A percentile compares a stretch with the other conserved stretches of the same genome.
Conservation (phyloP, 768 basidiomycete species). For the Termitomyces sp. region DNA sequence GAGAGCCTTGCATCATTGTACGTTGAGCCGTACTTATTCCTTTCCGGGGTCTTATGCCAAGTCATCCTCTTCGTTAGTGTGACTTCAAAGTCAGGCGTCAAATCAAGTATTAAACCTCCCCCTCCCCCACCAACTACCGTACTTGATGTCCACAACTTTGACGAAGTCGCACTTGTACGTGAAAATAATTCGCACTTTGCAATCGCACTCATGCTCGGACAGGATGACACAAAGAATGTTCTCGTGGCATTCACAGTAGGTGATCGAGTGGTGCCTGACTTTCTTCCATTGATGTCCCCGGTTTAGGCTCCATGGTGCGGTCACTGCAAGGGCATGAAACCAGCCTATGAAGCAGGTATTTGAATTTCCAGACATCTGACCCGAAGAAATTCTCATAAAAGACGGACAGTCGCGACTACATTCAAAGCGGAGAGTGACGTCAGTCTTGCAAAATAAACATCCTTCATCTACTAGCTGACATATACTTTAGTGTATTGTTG, state of each 20-base stretch:
- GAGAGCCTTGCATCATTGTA: slow-evolving; percentile 74
- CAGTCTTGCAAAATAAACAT: slow-evolving; percentile 15
- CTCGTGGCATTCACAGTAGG: slow-evolving; percentile 78
- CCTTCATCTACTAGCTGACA: neutral
- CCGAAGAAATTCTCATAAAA: neutral
- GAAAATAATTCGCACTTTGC: neutral
- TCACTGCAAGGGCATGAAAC: slow-evolving; percentile 92
- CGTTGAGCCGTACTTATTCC: slow-evolving; percentile 24
- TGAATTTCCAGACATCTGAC: neutral
- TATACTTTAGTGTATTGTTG: slow-evolving; percentile 68
- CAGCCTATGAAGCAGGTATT: slow-evolving; percentile 74
- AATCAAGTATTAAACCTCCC: slow-evolving; percentile 84
- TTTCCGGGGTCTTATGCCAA: neutral
- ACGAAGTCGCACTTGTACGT: slow-evolving; percentile 64
- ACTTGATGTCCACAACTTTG: slow-evolving; percentile 70
- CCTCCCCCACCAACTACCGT: slow-evolving; percentile 66
- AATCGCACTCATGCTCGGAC: neutral
- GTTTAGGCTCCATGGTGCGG: slow-evolving; percentile 78
- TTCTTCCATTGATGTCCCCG: slow-evolving; percentile 3
- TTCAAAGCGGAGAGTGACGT: slow-evolving; percentile 79
- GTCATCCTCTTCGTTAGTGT: slow-evolving; percentile 42
- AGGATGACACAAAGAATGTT: slow-evolving; percentile 75
- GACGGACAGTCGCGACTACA: slow-evolving; percentile 56
- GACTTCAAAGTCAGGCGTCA: slow-evolving; percentile 68
- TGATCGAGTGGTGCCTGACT: slow-evolving; percentile 4